Evolutionary conservation across 2,329 filamentous ascomycete genomes (phyloP), one percentile per base, ranked within the genome.

Genomic region (Ascosphaera pollenicola): DNA sequence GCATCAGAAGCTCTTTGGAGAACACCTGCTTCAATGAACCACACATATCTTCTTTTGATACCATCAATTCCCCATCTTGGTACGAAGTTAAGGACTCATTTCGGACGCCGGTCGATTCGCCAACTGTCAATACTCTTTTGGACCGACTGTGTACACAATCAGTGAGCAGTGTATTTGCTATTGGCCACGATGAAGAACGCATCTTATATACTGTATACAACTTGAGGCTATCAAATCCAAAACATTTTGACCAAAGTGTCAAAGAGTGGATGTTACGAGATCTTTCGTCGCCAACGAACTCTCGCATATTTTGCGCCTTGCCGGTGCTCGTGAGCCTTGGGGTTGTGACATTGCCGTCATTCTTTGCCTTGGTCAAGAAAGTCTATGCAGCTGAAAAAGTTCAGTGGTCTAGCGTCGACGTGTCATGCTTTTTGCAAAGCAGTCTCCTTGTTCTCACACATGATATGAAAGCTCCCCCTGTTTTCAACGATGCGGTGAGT

Each of bases 271-370:
- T 65, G 3, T 54, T 51, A 39, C 45, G 45, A 30, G 46, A 58
- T 39, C 37, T 63, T n/a, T 52, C 51, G 32, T 54, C 53, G 24
- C 41, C 55, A 3, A 47, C 54, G 36, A 54, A 51, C 8, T 45
- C 49, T n/a, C 50, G 46, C 15, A 48, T 60, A 15, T 48, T 52
- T 11, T 43, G 42, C 13, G 47, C 59, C 17, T 48, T 65, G 21
- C 51, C 54, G 15, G 52, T 58, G 17, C 51, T 65, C 3, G 54
- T 65, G 31, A 58, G 60, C 10, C 58, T 60, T 28, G 58, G 60
- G n/a, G 61, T 61, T 40, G 51, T 64, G 15, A 59, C 57, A 3
- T 54, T 64, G 30, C 49, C 53, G 26, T 53, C 54, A 11, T 56
- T 64, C 34, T 46, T 62, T 41, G 45, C 51, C 35, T 40, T 61